These are phyloP conservation scores for Phytophthora pluvialis DNA, from an alignment of 352 stramenopile genomes.

Conservation along the genomic window DNA sequence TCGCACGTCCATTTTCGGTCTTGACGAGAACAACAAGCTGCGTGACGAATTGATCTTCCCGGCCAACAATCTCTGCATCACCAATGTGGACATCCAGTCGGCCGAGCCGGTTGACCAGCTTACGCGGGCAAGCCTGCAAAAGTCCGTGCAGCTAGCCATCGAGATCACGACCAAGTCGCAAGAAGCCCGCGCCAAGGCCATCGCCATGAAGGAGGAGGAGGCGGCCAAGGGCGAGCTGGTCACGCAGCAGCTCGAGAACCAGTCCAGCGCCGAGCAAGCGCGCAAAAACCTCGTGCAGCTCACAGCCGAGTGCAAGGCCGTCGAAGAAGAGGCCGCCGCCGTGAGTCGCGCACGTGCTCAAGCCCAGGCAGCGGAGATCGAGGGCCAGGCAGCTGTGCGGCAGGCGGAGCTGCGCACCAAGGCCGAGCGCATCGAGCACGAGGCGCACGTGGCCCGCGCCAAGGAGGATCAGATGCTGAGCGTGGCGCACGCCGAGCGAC, in stretches of 20 bases:
- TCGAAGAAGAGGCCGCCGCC: slow-evolving; percentile 69
- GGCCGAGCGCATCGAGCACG: slow-evolving; percentile 75
- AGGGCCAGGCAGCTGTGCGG: slow-evolving; percentile 69
- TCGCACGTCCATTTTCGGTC: slow-evolving; percentile 77
- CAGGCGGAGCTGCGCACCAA: slow-evolving; percentile 73
- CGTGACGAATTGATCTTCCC: slow-evolving; percentile 66
- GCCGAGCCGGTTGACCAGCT: slow-evolving; percentile 77
- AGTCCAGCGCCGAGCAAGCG: slow-evolving; percentile 71
- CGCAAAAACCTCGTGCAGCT: slow-evolving; percentile 82
- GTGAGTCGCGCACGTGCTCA: slow-evolving; percentile 66
- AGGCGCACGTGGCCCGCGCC: slow-evolving; percentile 55
- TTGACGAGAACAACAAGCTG: slow-evolving; percentile 63
- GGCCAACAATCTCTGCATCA: slow-evolving; percentile 82
- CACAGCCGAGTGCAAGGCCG: slow-evolving; percentile 69
- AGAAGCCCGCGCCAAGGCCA: slow-evolving; percentile 76
- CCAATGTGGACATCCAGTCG: slow-evolving; percentile 85
- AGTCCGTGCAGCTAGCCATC: slow-evolving; percentile 84
- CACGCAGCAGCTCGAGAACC: slow-evolving; percentile 83
- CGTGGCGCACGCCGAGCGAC: slow-evolving; percentile 59
- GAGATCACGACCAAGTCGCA: slow-evolving; percentile 89
- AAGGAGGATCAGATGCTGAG: slow-evolving; percentile 72
- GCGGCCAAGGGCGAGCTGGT: slow-evolving; percentile 75
- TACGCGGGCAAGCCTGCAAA: slow-evolving; percentile 80
- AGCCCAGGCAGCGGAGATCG: slow-evolving; percentile 76
- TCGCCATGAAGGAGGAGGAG: slow-evolving; percentile 84